These are phyloP conservation scores for Leptomonas pyrrhocoris DNA, from an alignment of 208 protist species.

Conservation along the genomic window DNA sequence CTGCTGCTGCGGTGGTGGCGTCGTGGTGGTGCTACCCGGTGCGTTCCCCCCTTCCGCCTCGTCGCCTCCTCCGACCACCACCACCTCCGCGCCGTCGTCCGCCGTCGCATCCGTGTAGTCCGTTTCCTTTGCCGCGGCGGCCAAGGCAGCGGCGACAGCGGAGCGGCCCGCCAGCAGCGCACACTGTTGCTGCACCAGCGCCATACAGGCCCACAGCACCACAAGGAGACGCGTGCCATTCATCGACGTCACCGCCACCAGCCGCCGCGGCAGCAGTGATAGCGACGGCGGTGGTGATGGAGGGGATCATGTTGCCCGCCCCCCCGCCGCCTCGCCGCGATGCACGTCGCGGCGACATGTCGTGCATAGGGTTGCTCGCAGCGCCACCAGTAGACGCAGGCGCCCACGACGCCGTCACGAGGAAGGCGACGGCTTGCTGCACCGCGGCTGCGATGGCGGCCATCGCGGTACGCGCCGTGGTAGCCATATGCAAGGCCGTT, in stretches of 20 bases:
- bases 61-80: neutral
- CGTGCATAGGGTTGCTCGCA: neutral
- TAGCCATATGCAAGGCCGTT: slow-evolving; percentile 5
- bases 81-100: no score
- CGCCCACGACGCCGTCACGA: slow-evolving; percentile 1
- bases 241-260: neutral
- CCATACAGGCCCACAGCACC: slow-evolving; percentile 20
- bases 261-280: neutral
- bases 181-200: slow-evolving; percentile 33
- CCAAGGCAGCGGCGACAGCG: slow-evolving; percentile 23
- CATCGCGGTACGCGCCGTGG: slow-evolving; percentile 12
- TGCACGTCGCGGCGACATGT: neutral
- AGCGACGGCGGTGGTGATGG: no score
- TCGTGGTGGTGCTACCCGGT: neutral
- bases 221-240: slow-evolving; percentile 28
- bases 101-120: slow-evolving; percentile 12
- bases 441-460: slow-evolving; percentile 11
- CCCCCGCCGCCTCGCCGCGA: neutral
- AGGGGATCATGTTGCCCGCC: neutral
- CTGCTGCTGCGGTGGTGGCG: neutral
- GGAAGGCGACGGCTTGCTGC: slow-evolving; percentile 13
- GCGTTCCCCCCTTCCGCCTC: neutral
- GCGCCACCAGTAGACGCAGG: neutral
- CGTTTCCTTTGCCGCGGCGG: slow-evolving; percentile 20
- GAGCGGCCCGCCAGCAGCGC: slow-evolving; percentile 19